Base-by-base conservation (phyloP, 805 yeast genomes). In the Debaryomyces prosopidis region DNA sequence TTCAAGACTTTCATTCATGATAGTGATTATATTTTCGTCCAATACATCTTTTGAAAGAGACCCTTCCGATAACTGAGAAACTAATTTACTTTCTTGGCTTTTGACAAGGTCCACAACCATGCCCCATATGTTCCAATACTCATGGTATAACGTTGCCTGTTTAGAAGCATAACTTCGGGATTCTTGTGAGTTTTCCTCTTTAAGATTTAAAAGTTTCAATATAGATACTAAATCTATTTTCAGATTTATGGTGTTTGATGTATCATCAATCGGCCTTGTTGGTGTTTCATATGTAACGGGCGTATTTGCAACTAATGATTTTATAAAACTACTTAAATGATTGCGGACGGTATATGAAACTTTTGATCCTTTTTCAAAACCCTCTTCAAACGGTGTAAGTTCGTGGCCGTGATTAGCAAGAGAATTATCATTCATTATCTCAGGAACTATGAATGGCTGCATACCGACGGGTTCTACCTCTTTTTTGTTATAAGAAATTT, bases 171-270 rank as follows among this genome's bases (percentile, higher is more conserved):
- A 46, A 1, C 54, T 44, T 3, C 57, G 49, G 28, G 66, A 43
- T 28, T 59, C 68, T 7, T 50, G 49, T 17, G 65, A 53, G 0
- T 69, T 72, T 16, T 54, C 64, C 12, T 48, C 50, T 43, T 62
- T 66, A 20, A 55, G 62, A 10, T 59, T 55, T n/a, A 72, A 46
- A 8, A 67, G 56, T 5, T 55, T 49, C 3, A 62, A 33, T 1
- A 72, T 59, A 1, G 75, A 74, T n/a, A 53, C 64, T 9, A 68
- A 42, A 46, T 70, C 67, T 14, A 69, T 46, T 51, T 67, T 68
- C 17, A 59, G 57, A 0, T 51, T 50, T 6, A 72, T 59, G 1
- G 73, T 66, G 50, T 72, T 72, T 27, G 58, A 53, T 7, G 40
- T 41, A 46, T 71, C 75, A 43, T 69, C 75, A 5, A 68, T 56